phyloP scores from a whole-genome alignment of 73 alveolate genomes.

The Paraurostyla sp. region DNA sequence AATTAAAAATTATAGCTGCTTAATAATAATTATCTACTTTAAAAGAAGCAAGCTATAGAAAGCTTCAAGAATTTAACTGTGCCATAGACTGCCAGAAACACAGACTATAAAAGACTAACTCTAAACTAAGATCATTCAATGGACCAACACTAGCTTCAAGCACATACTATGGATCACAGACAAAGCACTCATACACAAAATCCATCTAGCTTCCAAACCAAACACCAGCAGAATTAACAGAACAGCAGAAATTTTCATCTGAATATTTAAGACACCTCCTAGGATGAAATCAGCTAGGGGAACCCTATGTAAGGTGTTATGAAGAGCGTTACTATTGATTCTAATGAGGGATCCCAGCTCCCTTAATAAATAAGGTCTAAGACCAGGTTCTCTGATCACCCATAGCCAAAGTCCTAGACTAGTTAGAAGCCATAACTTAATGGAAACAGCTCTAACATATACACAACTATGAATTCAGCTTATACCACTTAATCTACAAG shows the following conservation, averaged over 20 bases:
- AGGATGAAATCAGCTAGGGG: not conserved
- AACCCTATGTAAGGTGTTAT: too few species aligned
- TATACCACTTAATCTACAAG: too few species aligned
- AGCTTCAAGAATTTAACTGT: not conserved
- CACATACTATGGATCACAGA: not conserved
- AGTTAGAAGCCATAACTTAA: too few species aligned
- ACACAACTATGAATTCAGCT: too few species aligned
- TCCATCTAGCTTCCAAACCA: too few species aligned
- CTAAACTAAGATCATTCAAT: not conserved
- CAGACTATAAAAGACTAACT: not conserved
- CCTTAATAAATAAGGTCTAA: not conserved
- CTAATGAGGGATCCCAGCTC: not conserved
- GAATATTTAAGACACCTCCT: constrained; percentile 16
- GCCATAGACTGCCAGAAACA: constrained; percentile 25
- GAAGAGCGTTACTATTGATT: not conserved
- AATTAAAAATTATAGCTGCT: constrained; percentile 24
- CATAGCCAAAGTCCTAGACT: too few species aligned
- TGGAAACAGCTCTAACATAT: too few species aligned
- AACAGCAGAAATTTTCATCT: constrained; percentile 36
- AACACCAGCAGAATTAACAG: too few species aligned
- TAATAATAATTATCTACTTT: not conserved
- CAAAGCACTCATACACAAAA: too few species aligned
- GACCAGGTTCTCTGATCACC: not conserved
- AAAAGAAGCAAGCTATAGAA: constrained; percentile 30
- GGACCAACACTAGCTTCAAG: not conserved